Base-by-base conservation (phyloP, 2,329 filamentous ascomycete genomes). In the Cercospora sp. region DNA sequence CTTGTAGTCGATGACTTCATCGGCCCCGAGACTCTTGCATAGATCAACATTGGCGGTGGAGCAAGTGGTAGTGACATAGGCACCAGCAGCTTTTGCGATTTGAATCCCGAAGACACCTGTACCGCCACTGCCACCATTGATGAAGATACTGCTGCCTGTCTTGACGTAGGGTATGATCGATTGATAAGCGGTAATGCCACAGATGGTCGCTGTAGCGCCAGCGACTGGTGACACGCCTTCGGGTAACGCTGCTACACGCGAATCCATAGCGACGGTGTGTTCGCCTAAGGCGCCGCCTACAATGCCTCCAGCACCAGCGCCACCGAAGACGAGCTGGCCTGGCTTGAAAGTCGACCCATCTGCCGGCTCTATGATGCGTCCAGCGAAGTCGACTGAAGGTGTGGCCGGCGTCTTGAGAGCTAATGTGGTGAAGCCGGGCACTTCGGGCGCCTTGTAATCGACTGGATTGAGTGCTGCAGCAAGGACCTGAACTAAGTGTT, bases 111-210 rank as follows among this genome's bases (percentile, higher is more conserved):
- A 89, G 0, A 83, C 81, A 0, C 89, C 89, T 0, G 83, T 84
- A 1, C 89, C 89, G 7, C 89, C 89, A 3, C 84, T 87, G 0
- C 88, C 88, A 10, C 88, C 89, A 70, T 90, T 90, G 77, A 91
- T 84, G 75, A 91, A 88, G 4, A 91, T 81, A 70, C 81, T 84
- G 59, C 85, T 82, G 9, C 80, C 80, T 5, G 71, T 66, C 42
- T 80, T 79, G 40, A 80, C 75, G 51, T 79, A 75, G 0, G 78
- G 78, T 2, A 75, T 71, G 45, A 83, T 74, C 5, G 74, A 74
- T 65, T 80, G 78, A 42, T 77, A 79, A n/a, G 79, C 80, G 5
- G 80, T 81, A 3, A 80, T 65, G 0, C 78, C 81, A 16, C 76
- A 78, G 12, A 79, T 69, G 1, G 74, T 73, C 1, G 79, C 66